These are phyloP conservation scores for Ustilago sp. DNA, from an alignment of 1,284 basidiomycete genomes.

Conservation along the genomic window DNA sequence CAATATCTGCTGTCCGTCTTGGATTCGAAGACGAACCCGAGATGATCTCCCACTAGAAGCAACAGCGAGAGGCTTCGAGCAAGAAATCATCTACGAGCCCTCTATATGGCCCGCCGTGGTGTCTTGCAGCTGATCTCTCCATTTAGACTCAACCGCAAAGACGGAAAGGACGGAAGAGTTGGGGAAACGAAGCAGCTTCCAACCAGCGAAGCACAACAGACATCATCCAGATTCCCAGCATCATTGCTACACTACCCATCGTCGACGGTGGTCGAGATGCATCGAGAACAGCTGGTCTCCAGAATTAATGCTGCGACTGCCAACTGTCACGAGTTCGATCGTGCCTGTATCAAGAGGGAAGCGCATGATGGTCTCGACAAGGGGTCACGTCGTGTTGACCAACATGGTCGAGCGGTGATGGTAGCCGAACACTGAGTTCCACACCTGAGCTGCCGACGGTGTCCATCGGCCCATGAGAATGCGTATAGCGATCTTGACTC, in stretches of 20 bases:
- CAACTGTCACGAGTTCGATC: neutral
- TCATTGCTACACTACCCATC: neutral
- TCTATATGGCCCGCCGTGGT: slow-evolving; percentile 3
- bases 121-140: slow-evolving; percentile 1
- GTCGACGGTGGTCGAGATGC: neutral
- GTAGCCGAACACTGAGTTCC: neutral
- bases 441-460: slow-evolving; percentile 8
- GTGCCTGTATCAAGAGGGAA: neutral
- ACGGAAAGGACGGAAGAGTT: neutral
- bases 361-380: neutral
- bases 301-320: neutral
- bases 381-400: neutral
- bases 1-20: slow-evolving; percentile 22
- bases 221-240: neutral
- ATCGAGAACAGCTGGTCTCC: neutral
- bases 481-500: neutral
- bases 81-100: slow-evolving; percentile 9
- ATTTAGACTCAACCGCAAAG: neutral
- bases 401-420: neutral
- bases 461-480: neutral
- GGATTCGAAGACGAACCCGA: slow-evolving; percentile 9
- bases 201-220: neutral
- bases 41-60: neutral
- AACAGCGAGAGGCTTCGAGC: neutral
- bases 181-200: neutral